Percentiles rank a stretch among this genome's conserved stretches.
phyloP scores from a whole-genome alignment of 257 asterid species.

The Ophiorrhiza pumila region DNA sequence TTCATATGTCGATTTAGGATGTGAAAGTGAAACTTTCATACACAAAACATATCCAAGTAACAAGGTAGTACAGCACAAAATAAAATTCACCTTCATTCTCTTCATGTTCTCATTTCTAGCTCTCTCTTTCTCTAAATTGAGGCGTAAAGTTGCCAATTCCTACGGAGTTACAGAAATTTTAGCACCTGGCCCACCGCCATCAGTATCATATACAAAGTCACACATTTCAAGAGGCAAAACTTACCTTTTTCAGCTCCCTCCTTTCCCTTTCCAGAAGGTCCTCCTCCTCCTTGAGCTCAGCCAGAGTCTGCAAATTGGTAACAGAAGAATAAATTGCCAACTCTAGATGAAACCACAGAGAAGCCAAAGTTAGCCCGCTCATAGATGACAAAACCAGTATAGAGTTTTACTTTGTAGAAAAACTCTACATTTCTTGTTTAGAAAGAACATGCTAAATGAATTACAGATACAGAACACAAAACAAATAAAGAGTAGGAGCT shows the following conservation, averaged over 20 bases:
- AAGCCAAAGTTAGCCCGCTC: neutral
- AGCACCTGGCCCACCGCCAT: neutral
- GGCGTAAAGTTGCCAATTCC: slow-evolving; percentile 48
- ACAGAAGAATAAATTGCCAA: slow-evolving; percentile 1
- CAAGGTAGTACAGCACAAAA: neutral
- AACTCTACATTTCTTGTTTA: neutral
- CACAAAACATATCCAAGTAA: neutral
- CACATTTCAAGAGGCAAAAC: neutral
- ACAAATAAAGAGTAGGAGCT: neutral
- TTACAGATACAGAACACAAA: neutral
- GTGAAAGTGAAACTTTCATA: neutral
- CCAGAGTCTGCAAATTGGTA: slow-evolving; percentile 45
- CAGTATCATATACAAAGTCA: neutral
- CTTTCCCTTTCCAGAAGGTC: slow-evolving; percentile 49
- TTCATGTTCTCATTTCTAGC: slow-evolving; percentile 49
- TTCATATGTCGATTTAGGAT: neutral
- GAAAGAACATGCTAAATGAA: neutral
- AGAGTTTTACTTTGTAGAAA: neutral
- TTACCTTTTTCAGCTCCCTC: slow-evolving; percentile 65
- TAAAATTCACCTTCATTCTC: slow-evolving; percentile 55
- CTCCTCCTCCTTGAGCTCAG: slow-evolving; percentile 65
- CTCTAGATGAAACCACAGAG: neutral
- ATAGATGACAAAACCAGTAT: neutral
- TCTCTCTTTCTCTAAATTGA: slow-evolving; percentile 48
- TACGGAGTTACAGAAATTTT: slow-evolving; percentile 23